Conservation (phyloP, 192 early-diverging fungal genomes). For the Allomyces macrogynus region DNA sequence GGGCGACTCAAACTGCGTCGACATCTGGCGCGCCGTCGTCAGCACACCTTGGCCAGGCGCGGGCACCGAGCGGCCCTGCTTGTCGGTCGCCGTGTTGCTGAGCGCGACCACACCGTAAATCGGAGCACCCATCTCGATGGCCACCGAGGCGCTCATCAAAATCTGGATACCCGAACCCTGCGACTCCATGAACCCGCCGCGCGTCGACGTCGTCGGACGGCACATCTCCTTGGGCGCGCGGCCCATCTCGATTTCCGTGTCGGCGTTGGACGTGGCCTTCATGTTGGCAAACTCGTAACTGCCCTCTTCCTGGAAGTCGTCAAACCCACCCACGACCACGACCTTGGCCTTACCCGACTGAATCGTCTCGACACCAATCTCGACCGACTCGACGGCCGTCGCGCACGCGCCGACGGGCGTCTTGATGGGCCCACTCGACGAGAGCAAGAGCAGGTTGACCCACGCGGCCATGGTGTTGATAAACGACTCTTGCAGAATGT, state of each 20-base stretch:
- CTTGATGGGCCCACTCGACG: constrained; percentile 82
- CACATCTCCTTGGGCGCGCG: constrained; percentile 72
- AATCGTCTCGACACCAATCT: constrained; percentile 79
- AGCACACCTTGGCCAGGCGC: constrained; percentile 88
- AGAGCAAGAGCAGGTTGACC: constrained; percentile 90
- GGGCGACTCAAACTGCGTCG: constrained; percentile 26
- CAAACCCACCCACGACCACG: constrained; percentile 79
- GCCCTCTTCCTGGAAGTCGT: constrained; percentile 84
- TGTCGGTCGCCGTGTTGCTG: constrained; percentile 79
- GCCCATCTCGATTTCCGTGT: constrained; percentile 67
- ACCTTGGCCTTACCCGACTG: constrained; percentile 77
- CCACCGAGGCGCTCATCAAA: constrained; percentile 69
- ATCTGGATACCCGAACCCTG: constrained; percentile 77
- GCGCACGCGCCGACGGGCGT: constrained; percentile 85
- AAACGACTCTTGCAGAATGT: constrained; percentile 89
- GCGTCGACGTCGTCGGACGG: constrained; percentile 72
- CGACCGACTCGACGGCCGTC: constrained; percentile 73
- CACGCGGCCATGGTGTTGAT: constrained; percentile 89
- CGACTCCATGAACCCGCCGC: constrained; percentile 80
- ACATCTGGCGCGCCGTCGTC: constrained; percentile 63
- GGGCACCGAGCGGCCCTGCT: constrained; percentile 80
- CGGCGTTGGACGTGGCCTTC: constrained; percentile 73
- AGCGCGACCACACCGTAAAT: constrained; percentile 78
- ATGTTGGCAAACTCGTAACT: constrained; percentile 90
- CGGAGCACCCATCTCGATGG: constrained; percentile 79